phyloP scores from a whole-genome alignment of 176 grass and related monocot genomes.

The Oryza coarctata region DNA sequence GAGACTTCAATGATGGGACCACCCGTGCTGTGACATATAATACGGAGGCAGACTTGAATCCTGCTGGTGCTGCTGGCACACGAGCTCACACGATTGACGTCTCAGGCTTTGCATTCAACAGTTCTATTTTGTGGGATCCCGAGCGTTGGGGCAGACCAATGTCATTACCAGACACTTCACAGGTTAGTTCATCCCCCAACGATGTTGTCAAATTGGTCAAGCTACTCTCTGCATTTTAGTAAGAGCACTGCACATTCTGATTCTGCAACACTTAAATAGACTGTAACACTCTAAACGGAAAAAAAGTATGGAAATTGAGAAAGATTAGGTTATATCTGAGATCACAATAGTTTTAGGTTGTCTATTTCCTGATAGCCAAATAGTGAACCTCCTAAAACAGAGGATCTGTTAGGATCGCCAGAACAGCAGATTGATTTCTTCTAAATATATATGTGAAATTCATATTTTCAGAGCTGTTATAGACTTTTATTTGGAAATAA shows the following conservation, averaged over 20 bases:
- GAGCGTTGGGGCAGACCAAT: slow-evolving; percentile 83
- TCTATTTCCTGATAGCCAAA: slow-evolving; percentile 8
- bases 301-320: not conserved
- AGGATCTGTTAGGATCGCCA: not conserved
- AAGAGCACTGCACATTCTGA: not conserved
- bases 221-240: slow-evolving; percentile 13
- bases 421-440: not conserved
- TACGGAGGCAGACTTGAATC: slow-evolving; percentile 36
- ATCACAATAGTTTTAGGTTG: slow-evolving; percentile 5
- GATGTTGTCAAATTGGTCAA: not conserved
- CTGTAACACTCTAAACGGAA: not conserved
- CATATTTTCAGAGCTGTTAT: not conserved
- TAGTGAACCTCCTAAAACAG: not conserved
- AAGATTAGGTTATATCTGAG: not conserved
- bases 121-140: slow-evolving; percentile 86
- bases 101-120: slow-evolving; percentile 82
- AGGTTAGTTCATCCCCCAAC: slow-evolving; percentile 48
- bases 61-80: slow-evolving; percentile 39
- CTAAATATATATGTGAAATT: not conserved
- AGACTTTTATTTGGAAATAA: not conserved
- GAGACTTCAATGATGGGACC: slow-evolving; percentile 49
- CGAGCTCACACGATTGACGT: slow-evolving; percentile 52
- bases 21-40: slow-evolving; percentile 56
- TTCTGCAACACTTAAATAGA: not conserved
- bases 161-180: slow-evolving; percentile 79